Percentiles rank a stretch among this genome's conserved stretches.
Evolutionary conservation across 495 filamentous ascomycete species (phyloP).

Genomic region (Trichocladium uniseriatum): DNA sequence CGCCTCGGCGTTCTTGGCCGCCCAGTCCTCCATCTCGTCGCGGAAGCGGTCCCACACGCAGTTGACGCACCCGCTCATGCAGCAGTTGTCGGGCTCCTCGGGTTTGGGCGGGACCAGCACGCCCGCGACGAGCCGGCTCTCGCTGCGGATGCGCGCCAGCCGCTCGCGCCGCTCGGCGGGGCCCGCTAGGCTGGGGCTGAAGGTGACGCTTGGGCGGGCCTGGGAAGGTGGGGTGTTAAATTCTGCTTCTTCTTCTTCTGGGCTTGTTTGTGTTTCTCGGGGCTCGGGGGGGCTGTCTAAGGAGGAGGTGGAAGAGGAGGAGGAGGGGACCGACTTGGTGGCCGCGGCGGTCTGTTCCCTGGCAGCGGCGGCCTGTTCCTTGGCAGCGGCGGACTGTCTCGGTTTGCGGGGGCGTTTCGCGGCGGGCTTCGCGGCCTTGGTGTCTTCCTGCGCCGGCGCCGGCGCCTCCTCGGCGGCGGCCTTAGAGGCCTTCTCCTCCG

Average conservation of each 20-base stretch:
- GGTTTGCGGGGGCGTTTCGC: conserved; percentile 12
- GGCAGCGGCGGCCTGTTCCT: conserved; percentile 11
- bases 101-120: conserved; percentile 74
- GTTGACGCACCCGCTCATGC: conserved; percentile 96
- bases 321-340: conserved; percentile 27
- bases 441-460: conserved; percentile 26
- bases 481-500: conserved; percentile 6
- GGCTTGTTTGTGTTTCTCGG: conserved; percentile 1
- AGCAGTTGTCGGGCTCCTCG: conserved; percentile 93
- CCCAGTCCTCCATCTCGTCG: conserved; percentile 89
- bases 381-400: conserved; percentile 12
- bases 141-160: conserved; percentile 46
- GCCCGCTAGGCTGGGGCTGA: conserved; percentile 64
- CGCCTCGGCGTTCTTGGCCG: conserved; percentile 48
- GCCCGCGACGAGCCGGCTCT: conserved; percentile 58
- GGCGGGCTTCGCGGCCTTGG: conserved; percentile 15
- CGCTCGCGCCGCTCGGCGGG: conserved; percentile 53
- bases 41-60: conserved; percentile 92
- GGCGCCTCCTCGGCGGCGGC: conserved; percentile 18
- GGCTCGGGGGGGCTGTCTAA: conserved; percentile 12
- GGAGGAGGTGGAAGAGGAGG: conserved; percentile 21
- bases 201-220: conserved; percentile 47
- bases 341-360: conserved; percentile 11
- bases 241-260: conserved; percentile 20
- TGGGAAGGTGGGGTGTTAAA: conserved; percentile 6